Base-by-base conservation (phyloP, 768 basidiomycete species). In the Pleurotus platypus region DNA sequence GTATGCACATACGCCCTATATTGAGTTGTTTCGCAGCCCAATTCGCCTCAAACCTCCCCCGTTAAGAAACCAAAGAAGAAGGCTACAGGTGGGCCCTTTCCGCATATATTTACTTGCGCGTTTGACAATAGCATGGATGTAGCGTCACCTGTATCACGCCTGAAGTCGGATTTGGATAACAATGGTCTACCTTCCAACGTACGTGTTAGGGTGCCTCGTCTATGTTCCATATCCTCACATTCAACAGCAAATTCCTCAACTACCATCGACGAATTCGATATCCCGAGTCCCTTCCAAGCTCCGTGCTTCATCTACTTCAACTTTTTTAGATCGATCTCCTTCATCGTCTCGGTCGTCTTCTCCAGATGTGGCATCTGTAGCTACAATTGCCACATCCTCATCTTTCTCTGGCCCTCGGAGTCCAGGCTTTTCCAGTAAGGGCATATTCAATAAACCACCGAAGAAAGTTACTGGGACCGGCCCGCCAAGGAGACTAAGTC, bases 261-360 rank as follows among this genome's bases (percentile, higher is more conserved):
- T 80, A 26, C 75, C 81, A 8, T 69, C 76, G 1, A 70, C 75
- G 48, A 69, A 67, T 46, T 82, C 86, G 0, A 84, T 86, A 55
- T 83, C 86, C 43, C 89, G 87, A 69, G 72, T 88, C 20, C 90
- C 89, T 2, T 92, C 90, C 4, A 90, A 86, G 65, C 75, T 92
- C 30, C 82, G 89, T 51, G 84, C 87, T 55, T 86, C 87, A 1
- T 90, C 90, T 2, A 85, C 81, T 0, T 84, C 87, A 20, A 82
- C 87, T 39, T 74, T 84, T 54, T 74, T 79, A 15, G 60, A 78
- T 57, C 71, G 81, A 69, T 68, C 82, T 6, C 67, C 67, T 15
- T 67, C 72, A 6, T 80, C 77, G 4, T 81, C 79, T n/a, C 75
- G 81, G 40, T 83, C 81, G 2, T 81, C 75, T 6, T 83, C 81